Evolutionary conservation across 352 stramenopile genomes (phyloP).

Genomic region (Pythium catenulatum): DNA sequence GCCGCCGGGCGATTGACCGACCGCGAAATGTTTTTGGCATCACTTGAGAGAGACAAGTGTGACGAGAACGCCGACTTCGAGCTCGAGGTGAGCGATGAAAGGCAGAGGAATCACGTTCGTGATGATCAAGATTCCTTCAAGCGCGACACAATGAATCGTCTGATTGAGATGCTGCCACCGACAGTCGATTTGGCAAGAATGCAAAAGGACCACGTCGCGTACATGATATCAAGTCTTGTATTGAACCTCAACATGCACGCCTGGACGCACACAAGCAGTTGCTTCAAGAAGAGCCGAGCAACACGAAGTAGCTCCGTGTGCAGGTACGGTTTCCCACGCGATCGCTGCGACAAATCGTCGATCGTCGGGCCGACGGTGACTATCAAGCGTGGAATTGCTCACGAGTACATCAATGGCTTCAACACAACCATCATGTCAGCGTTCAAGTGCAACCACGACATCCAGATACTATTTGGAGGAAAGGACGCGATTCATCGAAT

Average conservation of each 20-base stretch:
- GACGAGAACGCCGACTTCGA: no score
- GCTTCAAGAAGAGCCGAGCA: conserved; percentile 38
- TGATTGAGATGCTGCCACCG: conserved; percentile 37
- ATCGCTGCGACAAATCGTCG: neutral
- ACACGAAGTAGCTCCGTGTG: neutral
- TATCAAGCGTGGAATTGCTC: neutral
- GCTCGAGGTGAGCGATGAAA: no score
- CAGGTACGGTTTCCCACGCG: conserved; percentile 30
- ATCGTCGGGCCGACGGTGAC: neutral
- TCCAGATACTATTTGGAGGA: no score
- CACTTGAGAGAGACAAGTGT: no score
- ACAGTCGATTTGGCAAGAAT: neutral
- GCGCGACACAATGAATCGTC: neutral
- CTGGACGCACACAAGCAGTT: conserved; percentile 42
- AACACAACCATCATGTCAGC: no score
- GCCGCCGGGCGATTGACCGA: no score
- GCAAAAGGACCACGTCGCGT: neutral
- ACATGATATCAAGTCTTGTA: conserved; percentile 2
- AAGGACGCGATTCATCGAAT: no score
- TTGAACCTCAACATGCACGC: conserved; percentile 29
- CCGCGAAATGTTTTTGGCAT: no score
- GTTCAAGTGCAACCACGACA: no score
- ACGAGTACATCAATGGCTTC: conserved; percentile 50
- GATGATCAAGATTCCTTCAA: neutral
- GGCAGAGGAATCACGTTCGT: no score